Evolutionary conservation across 2,329 filamentous ascomycete genomes (phyloP).

Genomic region (Xylaria sp.): DNA sequence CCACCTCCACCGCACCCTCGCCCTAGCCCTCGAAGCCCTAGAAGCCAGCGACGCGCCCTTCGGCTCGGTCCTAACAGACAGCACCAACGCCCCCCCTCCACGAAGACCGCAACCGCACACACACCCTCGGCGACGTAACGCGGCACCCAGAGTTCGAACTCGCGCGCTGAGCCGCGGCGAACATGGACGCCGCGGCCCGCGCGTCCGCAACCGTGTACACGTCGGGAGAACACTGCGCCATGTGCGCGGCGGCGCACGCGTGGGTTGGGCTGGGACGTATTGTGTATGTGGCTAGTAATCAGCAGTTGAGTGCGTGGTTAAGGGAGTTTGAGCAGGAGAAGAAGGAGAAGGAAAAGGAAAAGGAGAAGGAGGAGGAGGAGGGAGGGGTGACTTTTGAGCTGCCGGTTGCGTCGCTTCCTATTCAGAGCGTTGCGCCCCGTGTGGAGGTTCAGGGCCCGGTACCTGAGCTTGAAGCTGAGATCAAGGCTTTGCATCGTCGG

Average conservation of each 20-base stretch:
- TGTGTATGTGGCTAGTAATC: slow-evolving; percentile 40
- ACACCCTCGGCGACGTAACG: slow-evolving; percentile 35
- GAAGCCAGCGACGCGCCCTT: slow-evolving; percentile 45
- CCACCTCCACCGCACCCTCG: slow-evolving; percentile 44
- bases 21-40: slow-evolving; percentile 47
- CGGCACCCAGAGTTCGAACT: slow-evolving; percentile 43
- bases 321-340: slow-evolving; percentile 25
- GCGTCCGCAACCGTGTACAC: slow-evolving; percentile 39
- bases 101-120: slow-evolving; percentile 42
- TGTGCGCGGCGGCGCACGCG: slow-evolving; percentile 43
- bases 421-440: slow-evolving; percentile 29
- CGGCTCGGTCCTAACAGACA: slow-evolving; percentile 38
- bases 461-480: slow-evolving; percentile 37
- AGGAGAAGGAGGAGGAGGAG: too few relatives aligned
- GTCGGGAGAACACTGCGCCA: slow-evolving; percentile 43
- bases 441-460: slow-evolving; percentile 39
- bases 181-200: slow-evolving; percentile 33
- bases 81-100: slow-evolving; percentile 4
- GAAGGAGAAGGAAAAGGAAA: too few relatives aligned
- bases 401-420: slow-evolving; percentile 28
- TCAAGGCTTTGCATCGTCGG: slow-evolving; percentile 38
- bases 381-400: neutral
- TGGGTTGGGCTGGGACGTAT: slow-evolving; percentile 38
- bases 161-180: slow-evolving; percentile 38
- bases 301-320: slow-evolving; percentile 36